Evolutionary conservation across 2,329 filamentous ascomycete genomes (phyloP).

Genomic region (Colletotrichum sp.): DNA sequence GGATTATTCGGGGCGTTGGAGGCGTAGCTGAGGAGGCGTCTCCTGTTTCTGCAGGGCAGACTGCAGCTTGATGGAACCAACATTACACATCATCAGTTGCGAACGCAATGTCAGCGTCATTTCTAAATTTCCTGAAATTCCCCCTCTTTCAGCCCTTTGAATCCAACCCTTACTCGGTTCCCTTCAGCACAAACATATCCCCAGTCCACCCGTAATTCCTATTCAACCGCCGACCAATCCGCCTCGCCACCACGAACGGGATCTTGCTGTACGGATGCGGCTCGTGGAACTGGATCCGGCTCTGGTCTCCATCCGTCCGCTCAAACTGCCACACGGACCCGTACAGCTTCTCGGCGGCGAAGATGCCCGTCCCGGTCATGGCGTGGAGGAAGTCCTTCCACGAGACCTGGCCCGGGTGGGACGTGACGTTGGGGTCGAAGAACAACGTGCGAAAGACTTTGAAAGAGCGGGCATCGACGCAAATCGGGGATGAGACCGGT

Average conservation of each 20-base stretch:
- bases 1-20: background rate
- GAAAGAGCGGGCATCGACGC: constrained; percentile 34
- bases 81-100: too few relatives aligned
- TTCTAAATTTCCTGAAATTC: background rate
- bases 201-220: constrained; percentile 56
- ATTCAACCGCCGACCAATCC: constrained; percentile 52
- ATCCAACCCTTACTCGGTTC: background rate
- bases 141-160: background rate
- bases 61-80: background rate
- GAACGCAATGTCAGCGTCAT: too few relatives aligned
- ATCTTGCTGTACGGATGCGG: constrained; percentile 62
- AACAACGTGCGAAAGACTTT: constrained; percentile 47
- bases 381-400: constrained; percentile 62
- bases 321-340: constrained; percentile 67
- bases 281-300: constrained; percentile 65
- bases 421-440: constrained; percentile 37
- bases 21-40: background rate
- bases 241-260: constrained; percentile 47
- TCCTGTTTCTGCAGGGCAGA: background rate
- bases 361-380: constrained; percentile 51
- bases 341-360: constrained; percentile 60
- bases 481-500: constrained; percentile 17
- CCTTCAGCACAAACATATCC: constrained; percentile 43
- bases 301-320: constrained; percentile 38
- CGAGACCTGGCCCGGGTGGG: constrained; percentile 50